Percentiles rank a stretch among this genome's conserved stretches.
Evolutionary conservation across 441 rosid genomes (phyloP).

Genomic region (Erodium trifolium): DNA sequence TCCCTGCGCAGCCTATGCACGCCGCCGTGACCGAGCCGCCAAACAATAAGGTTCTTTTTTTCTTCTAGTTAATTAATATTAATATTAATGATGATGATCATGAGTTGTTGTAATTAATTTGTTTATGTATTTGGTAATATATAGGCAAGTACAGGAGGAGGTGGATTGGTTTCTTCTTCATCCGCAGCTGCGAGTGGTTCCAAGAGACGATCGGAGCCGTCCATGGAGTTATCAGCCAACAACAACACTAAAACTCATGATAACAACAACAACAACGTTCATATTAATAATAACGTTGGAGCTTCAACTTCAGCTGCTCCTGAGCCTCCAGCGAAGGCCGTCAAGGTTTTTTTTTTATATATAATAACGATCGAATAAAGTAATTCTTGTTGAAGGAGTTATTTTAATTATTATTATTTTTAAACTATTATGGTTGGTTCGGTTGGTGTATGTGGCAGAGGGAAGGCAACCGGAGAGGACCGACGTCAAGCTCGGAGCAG

Average conservation of each 20-base stretch:
- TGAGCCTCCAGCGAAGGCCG: slow-evolving; percentile 43
- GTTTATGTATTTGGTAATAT: background rate
- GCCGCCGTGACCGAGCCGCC: background rate
- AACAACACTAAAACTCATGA: slow-evolving; percentile 19
- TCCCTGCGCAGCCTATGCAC: slow-evolving; percentile 96
- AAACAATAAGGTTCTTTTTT: background rate
- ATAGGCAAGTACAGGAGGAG: slow-evolving; percentile 12
- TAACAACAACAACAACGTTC: no score
- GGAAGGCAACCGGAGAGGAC: slow-evolving; percentile 71
- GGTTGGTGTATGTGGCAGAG: slow-evolving; percentile 30
- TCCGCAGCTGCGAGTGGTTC: slow-evolving; percentile 53
- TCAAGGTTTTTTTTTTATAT: slow-evolving; percentile 43
- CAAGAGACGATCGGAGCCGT: slow-evolving; percentile 59
- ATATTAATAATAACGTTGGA: slow-evolving; percentile 17
- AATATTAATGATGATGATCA: no score
- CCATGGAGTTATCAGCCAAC: slow-evolving; percentile 52
- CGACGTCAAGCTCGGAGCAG: slow-evolving; percentile 68
- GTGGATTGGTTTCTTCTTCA: background rate
- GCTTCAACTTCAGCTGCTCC: slow-evolving; percentile 25
- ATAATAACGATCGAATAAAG: background rate
- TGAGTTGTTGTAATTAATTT: no score
- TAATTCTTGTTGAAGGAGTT: slow-evolving; percentile 9
- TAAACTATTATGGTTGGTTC: slow-evolving; percentile 12
- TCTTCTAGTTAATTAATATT: no score
- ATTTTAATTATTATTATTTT: no score